Evolutionary conservation across 139 green algal genomes (phyloP).

Genomic region (Diplosphaera chodatii): DNA sequence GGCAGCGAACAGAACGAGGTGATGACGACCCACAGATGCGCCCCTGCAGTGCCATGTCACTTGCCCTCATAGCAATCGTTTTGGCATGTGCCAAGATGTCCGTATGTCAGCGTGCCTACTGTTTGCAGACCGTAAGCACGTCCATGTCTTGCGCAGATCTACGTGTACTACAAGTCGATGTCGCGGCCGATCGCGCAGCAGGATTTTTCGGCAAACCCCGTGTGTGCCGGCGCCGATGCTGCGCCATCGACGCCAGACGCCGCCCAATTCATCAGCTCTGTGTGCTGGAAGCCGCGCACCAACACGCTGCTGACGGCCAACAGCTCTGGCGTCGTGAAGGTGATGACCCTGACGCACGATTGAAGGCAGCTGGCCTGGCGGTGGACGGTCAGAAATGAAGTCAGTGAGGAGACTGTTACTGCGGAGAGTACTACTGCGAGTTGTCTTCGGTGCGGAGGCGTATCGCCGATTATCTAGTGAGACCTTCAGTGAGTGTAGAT

Average conservation of each 20-base stretch:
- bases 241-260: background rate
- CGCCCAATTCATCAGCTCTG: conserved; percentile 57
- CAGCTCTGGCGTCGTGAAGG: conserved; percentile 52
- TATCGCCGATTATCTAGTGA: no score
- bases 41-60: no score
- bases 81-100: no score
- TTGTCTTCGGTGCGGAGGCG: no score
- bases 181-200: conserved; percentile 34
- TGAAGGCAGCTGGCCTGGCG: background rate
- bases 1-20: conserved; percentile 76
- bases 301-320: conserved; percentile 60
- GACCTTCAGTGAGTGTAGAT: no score
- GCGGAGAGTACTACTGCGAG: no score
- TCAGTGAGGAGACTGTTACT: no score
- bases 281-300: conserved; percentile 53
- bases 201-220: conserved; percentile 14
- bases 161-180: conserved; percentile 62
- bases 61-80: no score
- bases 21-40: background rate
- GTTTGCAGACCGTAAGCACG: no score
- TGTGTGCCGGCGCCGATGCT: background rate
- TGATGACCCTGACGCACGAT: conserved; percentile 29
- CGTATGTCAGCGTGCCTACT: no score
- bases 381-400: no score
- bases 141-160: no score